Percentiles rank a stretch among this genome's conserved stretches.
These are phyloP conservation scores for Entelexis paramagnoliae DNA, from an alignment of 1,139 yeast genomes.

Conservation along the genomic window DNA sequence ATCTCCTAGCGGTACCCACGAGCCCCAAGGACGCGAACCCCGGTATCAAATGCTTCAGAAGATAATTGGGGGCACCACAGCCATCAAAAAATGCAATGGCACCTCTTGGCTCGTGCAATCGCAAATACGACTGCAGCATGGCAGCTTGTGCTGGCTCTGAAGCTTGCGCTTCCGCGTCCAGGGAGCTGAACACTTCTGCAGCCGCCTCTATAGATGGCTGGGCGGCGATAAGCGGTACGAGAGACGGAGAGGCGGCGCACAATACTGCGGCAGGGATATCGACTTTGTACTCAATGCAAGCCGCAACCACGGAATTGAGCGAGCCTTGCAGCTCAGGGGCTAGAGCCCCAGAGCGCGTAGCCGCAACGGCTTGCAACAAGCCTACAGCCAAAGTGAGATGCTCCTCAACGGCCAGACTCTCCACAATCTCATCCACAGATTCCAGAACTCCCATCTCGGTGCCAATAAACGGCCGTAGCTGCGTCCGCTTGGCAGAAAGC, in stretches of 20 bases:
- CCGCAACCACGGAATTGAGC: slow-evolving; percentile 10
- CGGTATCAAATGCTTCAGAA: slow-evolving; percentile 22
- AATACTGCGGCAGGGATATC: slow-evolving; percentile 8
- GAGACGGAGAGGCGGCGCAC: background rate
- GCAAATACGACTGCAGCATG: slow-evolving; percentile 12
- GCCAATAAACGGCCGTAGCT: slow-evolving; percentile 17
- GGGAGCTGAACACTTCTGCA: slow-evolving; percentile 8
- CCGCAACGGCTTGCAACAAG: slow-evolving; percentile 16
- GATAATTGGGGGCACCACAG: slow-evolving; percentile 17
- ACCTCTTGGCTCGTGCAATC: slow-evolving; percentile 9
- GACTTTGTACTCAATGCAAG: slow-evolving; percentile 4
- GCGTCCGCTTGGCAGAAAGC: background rate
- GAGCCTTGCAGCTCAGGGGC: slow-evolving; percentile 3
- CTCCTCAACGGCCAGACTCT: slow-evolving; percentile 21
- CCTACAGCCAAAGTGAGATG: slow-evolving; percentile 19
- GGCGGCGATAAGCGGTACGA: slow-evolving; percentile 1
- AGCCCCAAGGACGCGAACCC: slow-evolving; percentile 30
- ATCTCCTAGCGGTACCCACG: slow-evolving; percentile 29
- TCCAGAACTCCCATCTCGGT: slow-evolving; percentile 15
- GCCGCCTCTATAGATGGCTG: slow-evolving; percentile 13
- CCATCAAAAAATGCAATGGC: slow-evolving; percentile 20
- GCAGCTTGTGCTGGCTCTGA: slow-evolving; percentile 14
- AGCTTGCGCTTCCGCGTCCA: slow-evolving; percentile 9
- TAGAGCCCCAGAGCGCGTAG: slow-evolving; percentile 1
- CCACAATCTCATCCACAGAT: slow-evolving; percentile 21